Evolutionary conservation across 208 protist genomes (phyloP).

Genomic region (Spironucleus salmonicida): DNA sequence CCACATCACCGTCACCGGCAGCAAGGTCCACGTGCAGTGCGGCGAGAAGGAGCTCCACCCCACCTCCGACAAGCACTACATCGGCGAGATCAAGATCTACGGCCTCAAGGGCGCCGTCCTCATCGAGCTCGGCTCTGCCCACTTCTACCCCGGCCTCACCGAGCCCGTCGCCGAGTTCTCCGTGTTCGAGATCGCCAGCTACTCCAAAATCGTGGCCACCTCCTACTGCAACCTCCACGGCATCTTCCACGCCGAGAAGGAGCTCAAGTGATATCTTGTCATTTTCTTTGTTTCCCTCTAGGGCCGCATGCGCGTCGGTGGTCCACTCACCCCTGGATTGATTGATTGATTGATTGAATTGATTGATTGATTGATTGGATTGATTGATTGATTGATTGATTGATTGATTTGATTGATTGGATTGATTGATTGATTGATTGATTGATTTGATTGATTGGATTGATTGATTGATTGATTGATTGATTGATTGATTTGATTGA

Average conservation of each 20-base stretch:
- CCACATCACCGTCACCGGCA: not conserved
- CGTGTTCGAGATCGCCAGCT: not conserved
- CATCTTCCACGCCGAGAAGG: not conserved
- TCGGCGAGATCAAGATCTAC: not conserved
- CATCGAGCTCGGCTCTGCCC: not conserved
- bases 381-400: no score
- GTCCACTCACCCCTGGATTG: no score
- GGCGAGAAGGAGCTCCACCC: constrained; percentile 3
- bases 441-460: no score
- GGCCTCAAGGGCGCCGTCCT: not conserved
- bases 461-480: no score
- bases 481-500: no score
- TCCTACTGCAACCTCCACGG: constrained; percentile 22
- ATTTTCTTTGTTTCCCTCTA: no score
- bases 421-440: no score
- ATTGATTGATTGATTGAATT: no score
- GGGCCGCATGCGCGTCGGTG: no score
- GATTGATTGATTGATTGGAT: no score
- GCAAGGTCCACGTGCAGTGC: not conserved
- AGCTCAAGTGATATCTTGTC: constrained; percentile 24
- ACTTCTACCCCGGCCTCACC: not conserved
- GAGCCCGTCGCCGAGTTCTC: constrained; percentile 6
- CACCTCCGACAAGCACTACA: constrained; percentile 17
- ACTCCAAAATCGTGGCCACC: not conserved
- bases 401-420: no score